A percentile compares a stretch with the other conserved stretches of the same genome.
Evolutionary conservation across 2,329 filamentous ascomycete genomes (phyloP).

Genomic region (Beauveria medogensis): DNA sequence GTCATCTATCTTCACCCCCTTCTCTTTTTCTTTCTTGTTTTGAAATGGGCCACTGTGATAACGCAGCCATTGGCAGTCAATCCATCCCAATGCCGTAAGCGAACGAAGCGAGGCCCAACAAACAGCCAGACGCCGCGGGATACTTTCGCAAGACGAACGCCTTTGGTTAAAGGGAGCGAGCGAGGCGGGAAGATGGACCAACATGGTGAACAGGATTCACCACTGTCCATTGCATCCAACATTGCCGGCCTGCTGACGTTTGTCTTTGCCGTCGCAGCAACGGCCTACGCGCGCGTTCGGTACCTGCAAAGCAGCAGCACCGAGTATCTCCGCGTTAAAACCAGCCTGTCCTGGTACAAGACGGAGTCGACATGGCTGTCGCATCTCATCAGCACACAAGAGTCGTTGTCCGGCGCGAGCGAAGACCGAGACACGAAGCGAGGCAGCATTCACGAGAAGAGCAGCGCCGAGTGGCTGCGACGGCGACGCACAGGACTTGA

Average conservation of each 20-base stretch:
- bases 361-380: conserved; percentile 38
- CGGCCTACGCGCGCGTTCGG: conserved; percentile 34
- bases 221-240: conserved; percentile 35
- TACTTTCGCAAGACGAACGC: neutral
- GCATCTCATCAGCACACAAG: conserved; percentile 29
- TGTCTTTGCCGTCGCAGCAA: conserved; percentile 35
- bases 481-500: neutral
- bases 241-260: conserved; percentile 40
- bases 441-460: neutral
- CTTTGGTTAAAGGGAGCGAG: neutral
- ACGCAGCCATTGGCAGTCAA: too few relatives aligned
- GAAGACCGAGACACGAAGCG: conserved; percentile 15
- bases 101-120: neutral
- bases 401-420: conserved; percentile 3
- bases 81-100: neutral
- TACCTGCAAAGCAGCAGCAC: conserved; percentile 38
- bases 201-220: conserved; percentile 28
- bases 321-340: conserved; percentile 40
- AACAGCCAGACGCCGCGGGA: neutral
- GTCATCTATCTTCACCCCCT: neutral
- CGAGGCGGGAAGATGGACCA: conserved; percentile 16
- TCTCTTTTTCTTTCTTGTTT: neutral
- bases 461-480: neutral
- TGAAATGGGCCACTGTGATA: too few relatives aligned
- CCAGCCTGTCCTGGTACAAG: conserved; percentile 40